A percentile compares a stretch with the other conserved stretches of the same genome.
These are phyloP conservation scores for Amanita exitialis DNA, from an alignment of 768 basidiomycete genomes.

Conservation along the genomic window DNA sequence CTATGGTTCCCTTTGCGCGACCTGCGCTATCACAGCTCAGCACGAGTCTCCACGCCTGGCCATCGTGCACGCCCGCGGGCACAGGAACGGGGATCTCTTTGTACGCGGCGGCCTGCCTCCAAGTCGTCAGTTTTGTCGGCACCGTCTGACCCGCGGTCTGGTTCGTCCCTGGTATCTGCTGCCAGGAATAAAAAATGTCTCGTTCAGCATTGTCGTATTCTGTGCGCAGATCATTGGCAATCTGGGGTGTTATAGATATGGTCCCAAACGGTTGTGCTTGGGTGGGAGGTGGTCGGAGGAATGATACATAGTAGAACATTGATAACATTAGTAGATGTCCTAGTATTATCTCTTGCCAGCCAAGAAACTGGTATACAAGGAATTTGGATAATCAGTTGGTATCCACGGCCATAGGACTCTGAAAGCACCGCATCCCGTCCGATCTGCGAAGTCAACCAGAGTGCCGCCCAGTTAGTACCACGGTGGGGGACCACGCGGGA, in stretches of 20 bases:
- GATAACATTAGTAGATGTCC: neutral
- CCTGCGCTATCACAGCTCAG: slow-evolving; percentile 26
- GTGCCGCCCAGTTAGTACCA: neutral
- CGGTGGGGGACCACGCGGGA: too few species aligned
- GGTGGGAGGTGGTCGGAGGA: slow-evolving; percentile 75
- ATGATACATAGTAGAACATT: slow-evolving; percentile 84
- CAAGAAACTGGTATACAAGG: neutral
- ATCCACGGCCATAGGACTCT: neutral
- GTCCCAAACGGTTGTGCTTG: slow-evolving; percentile 30
- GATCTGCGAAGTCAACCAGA: too few species aligned
- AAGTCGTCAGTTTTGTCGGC: slow-evolving; percentile 64
- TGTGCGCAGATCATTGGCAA: slow-evolving; percentile 86
- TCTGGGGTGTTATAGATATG: slow-evolving; percentile 68
- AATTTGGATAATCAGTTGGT: neutral
- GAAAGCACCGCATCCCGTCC: too few species aligned
- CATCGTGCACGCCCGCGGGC: slow-evolving; percentile 40
- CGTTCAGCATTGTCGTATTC: slow-evolving; percentile 46
- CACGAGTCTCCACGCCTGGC: slow-evolving; percentile 58
- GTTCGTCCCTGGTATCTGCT: slow-evolving; percentile 7
- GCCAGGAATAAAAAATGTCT: slow-evolving; percentile 71
- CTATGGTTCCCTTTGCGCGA: slow-evolving; percentile 10
- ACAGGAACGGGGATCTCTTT: slow-evolving; percentile 62
- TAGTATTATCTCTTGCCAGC: neutral
- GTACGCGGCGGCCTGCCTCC: slow-evolving; percentile 59
- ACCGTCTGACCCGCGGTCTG: slow-evolving; percentile 19